These are phyloP conservation scores for Annulohypoxylon stygium DNA, from an alignment of 495 filamentous ascomycete species.

Conservation along the genomic window DNA sequence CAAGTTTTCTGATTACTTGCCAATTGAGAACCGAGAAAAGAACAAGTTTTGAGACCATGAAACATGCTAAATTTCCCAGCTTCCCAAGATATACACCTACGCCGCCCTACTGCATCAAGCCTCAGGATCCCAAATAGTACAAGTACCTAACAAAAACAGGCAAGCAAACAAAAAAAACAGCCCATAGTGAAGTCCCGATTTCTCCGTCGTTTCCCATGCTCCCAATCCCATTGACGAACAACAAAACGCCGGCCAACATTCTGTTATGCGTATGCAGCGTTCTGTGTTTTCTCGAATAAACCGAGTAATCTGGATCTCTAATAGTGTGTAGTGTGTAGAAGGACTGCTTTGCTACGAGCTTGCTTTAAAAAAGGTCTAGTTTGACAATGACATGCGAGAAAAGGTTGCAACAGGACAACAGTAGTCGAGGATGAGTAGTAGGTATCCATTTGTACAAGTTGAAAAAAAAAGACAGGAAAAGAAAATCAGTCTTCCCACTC, in stretches of 20 bases:
- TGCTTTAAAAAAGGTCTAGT: constrained; percentile 19
- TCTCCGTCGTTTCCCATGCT: constrained; percentile 10
- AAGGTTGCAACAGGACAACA: constrained; percentile 1
- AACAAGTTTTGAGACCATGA: constrained; percentile 30
- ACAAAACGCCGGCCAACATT: constrained; percentile 22
- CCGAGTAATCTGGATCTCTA: constrained; percentile 32
- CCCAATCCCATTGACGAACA: constrained; percentile 23
- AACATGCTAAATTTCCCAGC: constrained; percentile 45
- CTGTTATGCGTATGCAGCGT: constrained; percentile 9
- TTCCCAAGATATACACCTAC: constrained; percentile 43
- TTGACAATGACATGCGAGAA: constrained; percentile 13
- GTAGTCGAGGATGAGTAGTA: constrained; percentile 1
- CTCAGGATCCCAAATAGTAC: neutral
- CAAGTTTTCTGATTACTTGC: neutral
- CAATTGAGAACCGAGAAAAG: neutral
- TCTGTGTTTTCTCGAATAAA: neutral
- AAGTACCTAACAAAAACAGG: constrained; percentile 4
- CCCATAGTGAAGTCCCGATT: constrained; percentile 13
- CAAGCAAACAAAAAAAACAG: constrained; percentile 3
- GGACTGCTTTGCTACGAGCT: constrained; percentile 12
- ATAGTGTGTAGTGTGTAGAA: constrained; percentile 11
- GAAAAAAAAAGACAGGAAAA: no score
- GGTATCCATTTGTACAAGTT: no score
- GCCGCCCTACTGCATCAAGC: constrained; percentile 36
- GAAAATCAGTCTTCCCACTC: constrained; percentile 75